Conservation (phyloP, 441 rosid genomes). For the Bruguiera hainesii region DNA sequence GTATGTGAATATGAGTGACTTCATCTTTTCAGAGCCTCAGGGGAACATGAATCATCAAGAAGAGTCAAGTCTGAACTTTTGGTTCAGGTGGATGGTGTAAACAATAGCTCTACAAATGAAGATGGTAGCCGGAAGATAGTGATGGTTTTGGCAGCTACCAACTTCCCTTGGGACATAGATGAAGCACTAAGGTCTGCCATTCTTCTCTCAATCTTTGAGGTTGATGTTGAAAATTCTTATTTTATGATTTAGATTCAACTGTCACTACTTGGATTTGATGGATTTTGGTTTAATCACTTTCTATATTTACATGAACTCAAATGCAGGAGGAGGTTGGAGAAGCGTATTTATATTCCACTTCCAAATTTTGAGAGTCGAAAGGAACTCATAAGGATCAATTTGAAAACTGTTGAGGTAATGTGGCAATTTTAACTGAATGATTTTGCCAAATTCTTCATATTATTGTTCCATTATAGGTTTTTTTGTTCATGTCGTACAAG, state of each 20-base stretch:
- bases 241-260: neutral
- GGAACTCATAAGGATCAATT: conserved; percentile 89
- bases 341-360: conserved; percentile 96
- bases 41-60: conserved; percentile 99
- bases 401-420: conserved; percentile 94
- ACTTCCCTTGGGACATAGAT: conserved; percentile 99
- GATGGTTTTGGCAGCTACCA: conserved; percentile 98
- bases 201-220: conserved; percentile 1
- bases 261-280: neutral
- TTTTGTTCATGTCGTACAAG: neutral
- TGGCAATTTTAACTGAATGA: neutral
- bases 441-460: neutral
- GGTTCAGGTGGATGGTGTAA: conserved; percentile 99
- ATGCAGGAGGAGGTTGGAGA: conserved; percentile 97
- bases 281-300: neutral
- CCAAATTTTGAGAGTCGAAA: conserved; percentile 96
- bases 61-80: conserved; percentile 99
- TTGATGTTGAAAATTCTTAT: conserved; percentile 3
- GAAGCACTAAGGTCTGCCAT: conserved; percentile 81
- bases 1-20: neutral
- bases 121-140: conserved; percentile 95
- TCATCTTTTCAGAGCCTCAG: conserved; percentile 67
- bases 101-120: conserved; percentile 74
- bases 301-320: conserved; percentile 17
- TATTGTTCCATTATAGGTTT: neutral